Percentiles rank a stretch among this genome's conserved stretches.
phyloP scores from a whole-genome alignment of 2,329 filamentous ascomycete species.

The Botrytis paeoniae region DNA sequence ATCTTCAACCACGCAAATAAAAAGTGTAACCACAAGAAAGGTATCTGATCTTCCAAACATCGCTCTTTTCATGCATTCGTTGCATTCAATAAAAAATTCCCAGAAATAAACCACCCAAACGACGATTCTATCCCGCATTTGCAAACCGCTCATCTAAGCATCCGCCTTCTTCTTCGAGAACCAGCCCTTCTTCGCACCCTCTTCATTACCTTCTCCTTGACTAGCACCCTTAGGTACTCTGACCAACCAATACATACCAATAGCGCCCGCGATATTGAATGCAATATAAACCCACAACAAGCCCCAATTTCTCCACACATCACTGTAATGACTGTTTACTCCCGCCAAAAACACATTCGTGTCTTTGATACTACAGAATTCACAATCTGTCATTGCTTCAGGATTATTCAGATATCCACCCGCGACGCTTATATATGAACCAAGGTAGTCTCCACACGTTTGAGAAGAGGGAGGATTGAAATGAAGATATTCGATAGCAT shows the following conservation, averaged over 20 bases:
- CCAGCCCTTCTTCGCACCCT: slow-evolving; percentile 2
- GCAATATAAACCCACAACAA: slow-evolving; percentile 45
- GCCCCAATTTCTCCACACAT: slow-evolving; percentile 68
- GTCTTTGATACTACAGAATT: slow-evolving; percentile 51
- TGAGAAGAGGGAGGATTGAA: slow-evolving; percentile 59
- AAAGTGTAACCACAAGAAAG: background rate
- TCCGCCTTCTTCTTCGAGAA: slow-evolving; percentile 12
- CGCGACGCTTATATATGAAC: slow-evolving; percentile 45
- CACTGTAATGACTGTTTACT: slow-evolving; percentile 51
- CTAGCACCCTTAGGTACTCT: slow-evolving; percentile 44
- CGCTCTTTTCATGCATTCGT: background rate
- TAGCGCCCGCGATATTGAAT: slow-evolving; percentile 53
- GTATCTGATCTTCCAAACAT: background rate
- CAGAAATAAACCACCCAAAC: background rate
- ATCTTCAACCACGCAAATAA: background rate
- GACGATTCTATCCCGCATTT: background rate
- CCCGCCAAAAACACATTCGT: slow-evolving; percentile 52
- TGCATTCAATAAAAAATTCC: background rate
- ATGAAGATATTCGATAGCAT: slow-evolving; percentile 64
- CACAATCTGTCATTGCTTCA: slow-evolving; percentile 49
- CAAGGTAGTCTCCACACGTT: slow-evolving; percentile 61
- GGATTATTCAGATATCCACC: slow-evolving; percentile 55
- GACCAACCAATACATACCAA: slow-evolving; percentile 53
- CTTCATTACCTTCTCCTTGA: slow-evolving; percentile 21
- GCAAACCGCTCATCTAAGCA: background rate